Evolutionary conservation across 805 yeast genomes (phyloP).

Genomic region (Komagataella ulmi): DNA sequence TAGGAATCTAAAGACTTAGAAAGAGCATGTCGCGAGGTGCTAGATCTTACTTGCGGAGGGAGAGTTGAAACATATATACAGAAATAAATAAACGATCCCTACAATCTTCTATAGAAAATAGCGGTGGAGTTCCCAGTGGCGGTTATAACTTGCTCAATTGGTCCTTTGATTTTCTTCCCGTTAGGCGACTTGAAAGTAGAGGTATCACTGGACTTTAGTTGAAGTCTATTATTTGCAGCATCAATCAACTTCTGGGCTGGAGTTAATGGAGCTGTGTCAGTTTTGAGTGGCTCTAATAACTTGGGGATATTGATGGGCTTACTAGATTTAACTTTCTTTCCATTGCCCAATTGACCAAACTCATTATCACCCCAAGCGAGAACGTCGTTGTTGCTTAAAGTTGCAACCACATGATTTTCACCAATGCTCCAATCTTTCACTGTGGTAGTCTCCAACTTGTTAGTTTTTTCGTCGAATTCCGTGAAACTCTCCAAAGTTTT

Average conservation of each 20-base stretch:
- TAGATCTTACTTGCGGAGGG: background rate
- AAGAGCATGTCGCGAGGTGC: background rate
- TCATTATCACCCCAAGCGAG: conserved; percentile 78
- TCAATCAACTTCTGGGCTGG: conserved; percentile 4
- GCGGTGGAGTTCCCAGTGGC: background rate
- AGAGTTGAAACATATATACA: background rate
- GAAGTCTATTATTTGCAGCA: conserved; percentile 5
- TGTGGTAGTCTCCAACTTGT: conserved; percentile 28
- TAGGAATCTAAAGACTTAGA: background rate
- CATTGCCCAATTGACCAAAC: conserved; percentile 75
- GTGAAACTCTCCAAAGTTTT: conserved; percentile 29
- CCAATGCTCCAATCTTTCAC: conserved; percentile 49
- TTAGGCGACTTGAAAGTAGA: background rate
- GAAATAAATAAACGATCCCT: background rate
- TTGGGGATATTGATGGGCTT: conserved; percentile 42
- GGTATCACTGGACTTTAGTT: conserved; percentile 3
- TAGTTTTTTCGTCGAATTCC: conserved; percentile 39
- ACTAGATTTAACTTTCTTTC: conserved; percentile 48
- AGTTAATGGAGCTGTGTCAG: background rate
- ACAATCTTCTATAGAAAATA: background rate
- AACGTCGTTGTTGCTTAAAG: conserved; percentile 50
- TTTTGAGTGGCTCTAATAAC: conserved; percentile 36
- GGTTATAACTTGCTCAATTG: background rate
- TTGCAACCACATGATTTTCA: conserved; percentile 47
- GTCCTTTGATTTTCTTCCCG: background rate